A percentile compares a stretch with the other conserved stretches of the same genome.
These are phyloP conservation scores for Thozetella sp. DNA, from an alignment of 495 filamentous ascomycete species.

Conservation along the genomic window DNA sequence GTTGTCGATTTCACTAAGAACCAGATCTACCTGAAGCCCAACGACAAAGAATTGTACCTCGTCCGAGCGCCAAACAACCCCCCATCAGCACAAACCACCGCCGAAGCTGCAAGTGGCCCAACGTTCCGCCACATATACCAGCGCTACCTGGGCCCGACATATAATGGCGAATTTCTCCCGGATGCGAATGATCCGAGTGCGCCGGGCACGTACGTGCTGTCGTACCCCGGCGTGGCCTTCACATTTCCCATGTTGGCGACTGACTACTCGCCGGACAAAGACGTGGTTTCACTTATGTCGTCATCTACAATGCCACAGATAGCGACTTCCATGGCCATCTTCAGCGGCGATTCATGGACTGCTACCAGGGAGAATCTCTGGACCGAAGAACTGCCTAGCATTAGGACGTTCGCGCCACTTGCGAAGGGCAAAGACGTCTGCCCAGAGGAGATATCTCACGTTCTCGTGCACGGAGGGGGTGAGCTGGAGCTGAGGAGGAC, in stretches of 20 bases:
- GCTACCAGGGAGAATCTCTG: conserved; percentile 76
- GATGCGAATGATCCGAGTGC: conserved; percentile 20
- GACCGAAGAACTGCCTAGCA: conserved; percentile 68
- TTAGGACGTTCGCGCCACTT: conserved; percentile 48
- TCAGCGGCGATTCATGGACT: conserved; percentile 85
- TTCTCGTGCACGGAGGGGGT: conserved; percentile 74
- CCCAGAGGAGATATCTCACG: conserved; percentile 80
- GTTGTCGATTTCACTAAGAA: conserved; percentile 89
- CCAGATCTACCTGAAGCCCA: conserved; percentile 75
- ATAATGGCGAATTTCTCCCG: conserved; percentile 85
- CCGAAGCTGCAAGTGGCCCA: conserved; percentile 60
- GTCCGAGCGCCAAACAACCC: conserved; percentile 59
- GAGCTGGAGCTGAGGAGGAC: conserved; percentile 73
- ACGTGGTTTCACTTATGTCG: conserved; percentile 84
- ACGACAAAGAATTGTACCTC: conserved; percentile 78
- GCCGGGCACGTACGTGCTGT: conserved; percentile 75
- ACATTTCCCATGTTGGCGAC: conserved; percentile 78
- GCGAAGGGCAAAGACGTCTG: conserved; percentile 63
- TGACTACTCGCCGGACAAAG: conserved; percentile 78
- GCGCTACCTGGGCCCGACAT: conserved; percentile 86
- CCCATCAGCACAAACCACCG: conserved; percentile 15
- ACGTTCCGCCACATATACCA: conserved; percentile 91
- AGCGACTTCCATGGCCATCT: conserved; percentile 84
- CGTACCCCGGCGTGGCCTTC: conserved; percentile 92
- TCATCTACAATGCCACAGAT: conserved; percentile 68